Evolutionary conservation across 2,329 filamentous ascomycete genomes (phyloP), one percentile per base, ranked within the genome.

Genomic region (Mycocentrospora acerina): DNA sequence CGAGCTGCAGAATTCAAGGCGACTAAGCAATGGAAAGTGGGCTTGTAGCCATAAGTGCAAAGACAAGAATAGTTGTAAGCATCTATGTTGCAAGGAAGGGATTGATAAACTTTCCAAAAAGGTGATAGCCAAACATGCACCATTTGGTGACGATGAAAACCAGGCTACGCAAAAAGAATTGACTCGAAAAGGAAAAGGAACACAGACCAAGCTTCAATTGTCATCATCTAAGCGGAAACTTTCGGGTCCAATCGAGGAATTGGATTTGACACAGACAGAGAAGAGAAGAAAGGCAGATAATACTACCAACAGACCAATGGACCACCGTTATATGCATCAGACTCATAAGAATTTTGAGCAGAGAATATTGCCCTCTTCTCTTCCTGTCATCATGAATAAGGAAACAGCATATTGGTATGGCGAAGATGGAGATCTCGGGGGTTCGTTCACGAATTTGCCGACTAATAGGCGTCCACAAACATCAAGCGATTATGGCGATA

Each of bases 1-100:
- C 22, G 19, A 42, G 29, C 30, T 43, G 17, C 46, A 51, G 24
- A 67, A 75, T 31, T 75, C 81, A 4, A 60, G 68, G 1, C 76
- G 74, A 51, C 75, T 90, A 44, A 65, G 73, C 0, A 90, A 87
- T 55, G 86, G 86, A 0, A 86, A 77, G 55, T 90, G 83, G 81
- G 76, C 77, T 24, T 91, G 87, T 66, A 85, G 85, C 41, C 87
- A 91, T 57, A 65, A 65, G 13, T 90, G 87, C 68, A 81, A 78
- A 52, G 72, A 83, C 49, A 82, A 79, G 51, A 69, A 62, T 26
- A 67, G 59, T 8, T 90, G 87, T 64, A 86, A 81, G 51, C 87
- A 91, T 54, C 65, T 77, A 24, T 91, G 87, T 55, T 91, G 87
- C 55, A 77, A 76, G 16, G 81, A 87, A 43, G 87, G 87, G 0